These are phyloP conservation scores for Sherardia arvensis DNA, from an alignment of 257 asterid genomes.

Conservation along the genomic window DNA sequence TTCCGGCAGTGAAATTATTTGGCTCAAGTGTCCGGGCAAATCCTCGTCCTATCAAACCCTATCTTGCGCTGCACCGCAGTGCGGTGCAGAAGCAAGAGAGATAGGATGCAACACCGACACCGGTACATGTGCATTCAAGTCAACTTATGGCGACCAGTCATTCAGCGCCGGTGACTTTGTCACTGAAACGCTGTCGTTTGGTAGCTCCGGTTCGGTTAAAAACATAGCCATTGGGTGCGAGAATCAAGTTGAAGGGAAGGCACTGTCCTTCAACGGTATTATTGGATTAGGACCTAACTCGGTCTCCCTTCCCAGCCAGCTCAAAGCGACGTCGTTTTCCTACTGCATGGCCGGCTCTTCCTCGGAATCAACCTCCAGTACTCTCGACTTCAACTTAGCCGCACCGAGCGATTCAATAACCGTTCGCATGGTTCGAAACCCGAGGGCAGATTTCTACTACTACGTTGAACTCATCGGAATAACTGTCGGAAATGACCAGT, in stretches of 20 bases:
- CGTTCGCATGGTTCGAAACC: no score
- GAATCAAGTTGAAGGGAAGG: not conserved
- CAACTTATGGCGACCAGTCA: not conserved
- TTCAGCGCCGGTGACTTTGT: not conserved
- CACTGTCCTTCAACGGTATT: not conserved
- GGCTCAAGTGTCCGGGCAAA: not conserved
- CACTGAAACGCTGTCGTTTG: not conserved
- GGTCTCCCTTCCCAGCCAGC: constrained; percentile 6
- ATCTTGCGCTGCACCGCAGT: not conserved
- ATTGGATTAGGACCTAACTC: constrained; percentile 9
- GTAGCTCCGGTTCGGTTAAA: not conserved
- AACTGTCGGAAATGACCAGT: no score
- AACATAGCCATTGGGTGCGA: constrained; percentile 17
- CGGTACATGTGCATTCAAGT: not conserved
- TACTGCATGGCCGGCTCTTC: constrained; percentile 15
- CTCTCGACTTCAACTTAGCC: no score
- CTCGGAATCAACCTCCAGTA: constrained; percentile 15
- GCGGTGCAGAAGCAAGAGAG: not conserved
- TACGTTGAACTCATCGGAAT: no score
- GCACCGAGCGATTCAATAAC: no score
- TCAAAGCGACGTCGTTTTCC: constrained; percentile 12
- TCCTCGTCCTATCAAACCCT: not conserved
- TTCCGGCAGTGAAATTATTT: not conserved
- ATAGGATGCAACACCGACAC: no score
- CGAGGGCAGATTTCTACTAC: no score